Evolutionary conservation across 2,329 filamentous ascomycete species (phyloP), one percentile per base, ranked within the genome.

Genomic region (Penicillium verrucosum): DNA sequence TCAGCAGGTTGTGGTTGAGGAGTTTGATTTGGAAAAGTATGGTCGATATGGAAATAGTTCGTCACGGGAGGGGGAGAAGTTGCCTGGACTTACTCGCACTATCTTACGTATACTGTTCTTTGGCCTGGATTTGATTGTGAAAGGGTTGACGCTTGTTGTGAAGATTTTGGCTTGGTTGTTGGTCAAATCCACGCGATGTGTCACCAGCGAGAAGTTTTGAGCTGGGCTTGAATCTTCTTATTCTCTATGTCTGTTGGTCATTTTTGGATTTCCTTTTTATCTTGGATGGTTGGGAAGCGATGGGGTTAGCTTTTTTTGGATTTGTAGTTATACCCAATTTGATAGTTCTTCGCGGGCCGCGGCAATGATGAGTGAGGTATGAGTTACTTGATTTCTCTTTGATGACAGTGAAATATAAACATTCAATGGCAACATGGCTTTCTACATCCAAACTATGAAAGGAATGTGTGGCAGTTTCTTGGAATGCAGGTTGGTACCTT

Each of bases 21-120:
- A 79, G 54, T 75, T 79, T 44, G 77, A 79, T 61, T 67, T 79
- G 9, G 77, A 78, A 45, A 76, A 73, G 40, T 76, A 79, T 34
- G 75, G 75, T 12, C 71, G 70, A 7, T 77, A 75, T 55, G 72
- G 70, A 21, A 59, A 58, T n/a, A 65, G 70, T 14, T 72, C 70
- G 0, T 67, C 70, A 18, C 68, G 72, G 8, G 68, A 74, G 45
- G 74, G 74, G 3, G 58, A 78, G 59, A 71, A 78, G 42, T 52
- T 79, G 7, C 77, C 77, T 6, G 67, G 69, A 2, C 45, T 71
- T 21, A 72, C 71, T 37, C 68, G 75, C 27, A 65, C 63, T 5
- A 48, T 72, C 14, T 58, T 79, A n/a, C 65, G 68, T 38, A 53
- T 73, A 4, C 57, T 80, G 21, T 73, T 77, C 49, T 75, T 70